Percentiles rank a stretch among this genome's conserved stretches.
Conservation (phyloP, 768 basidiomycete species). For the Mycena maculata region DNA sequence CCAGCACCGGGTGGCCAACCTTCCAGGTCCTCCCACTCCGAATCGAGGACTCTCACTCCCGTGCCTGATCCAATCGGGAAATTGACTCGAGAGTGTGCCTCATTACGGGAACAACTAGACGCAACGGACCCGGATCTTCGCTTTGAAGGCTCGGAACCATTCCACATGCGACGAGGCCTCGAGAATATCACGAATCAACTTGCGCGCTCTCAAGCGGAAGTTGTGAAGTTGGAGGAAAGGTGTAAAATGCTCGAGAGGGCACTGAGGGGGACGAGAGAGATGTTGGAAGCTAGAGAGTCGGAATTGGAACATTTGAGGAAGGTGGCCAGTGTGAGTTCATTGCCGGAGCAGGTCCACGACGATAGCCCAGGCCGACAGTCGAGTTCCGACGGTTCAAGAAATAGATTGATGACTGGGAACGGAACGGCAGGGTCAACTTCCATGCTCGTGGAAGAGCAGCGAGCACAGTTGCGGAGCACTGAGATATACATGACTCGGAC, state of each 20-base stretch:
- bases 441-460: slow-evolving; percentile 59
- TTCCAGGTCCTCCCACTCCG: slow-evolving; percentile 41
- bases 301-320: slow-evolving; percentile 68
- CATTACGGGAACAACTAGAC: slow-evolving; percentile 62
- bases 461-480: slow-evolving; percentile 65
- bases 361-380: slow-evolving; percentile 24
- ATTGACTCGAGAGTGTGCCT: slow-evolving; percentile 46
- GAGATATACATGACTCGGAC: slow-evolving; percentile 81
- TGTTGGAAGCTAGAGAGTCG: slow-evolving; percentile 65
- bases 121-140: slow-evolving; percentile 58
- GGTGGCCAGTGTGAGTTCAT: slow-evolving; percentile 50
- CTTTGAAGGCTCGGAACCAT: slow-evolving; percentile 54
- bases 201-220: slow-evolving; percentile 63
- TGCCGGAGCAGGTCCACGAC: slow-evolving; percentile 46
- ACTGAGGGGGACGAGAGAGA: slow-evolving; percentile 71
- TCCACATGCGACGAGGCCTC: slow-evolving; percentile 66
- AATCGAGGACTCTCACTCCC: slow-evolving; percentile 48
- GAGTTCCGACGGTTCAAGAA: slow-evolving; percentile 9
- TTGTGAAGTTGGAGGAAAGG: slow-evolving; percentile 68
- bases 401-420: neutral
- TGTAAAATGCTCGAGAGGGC: slow-evolving; percentile 72
- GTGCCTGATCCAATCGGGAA: slow-evolving; percentile 53
- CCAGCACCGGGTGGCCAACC: slow-evolving; percentile 41
- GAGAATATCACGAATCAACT: slow-evolving; percentile 68
- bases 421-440: slow-evolving; percentile 38